Evolutionary conservation across 1,139 yeast species (phyloP).

Genomic region (Geotrichum reessii): DNA sequence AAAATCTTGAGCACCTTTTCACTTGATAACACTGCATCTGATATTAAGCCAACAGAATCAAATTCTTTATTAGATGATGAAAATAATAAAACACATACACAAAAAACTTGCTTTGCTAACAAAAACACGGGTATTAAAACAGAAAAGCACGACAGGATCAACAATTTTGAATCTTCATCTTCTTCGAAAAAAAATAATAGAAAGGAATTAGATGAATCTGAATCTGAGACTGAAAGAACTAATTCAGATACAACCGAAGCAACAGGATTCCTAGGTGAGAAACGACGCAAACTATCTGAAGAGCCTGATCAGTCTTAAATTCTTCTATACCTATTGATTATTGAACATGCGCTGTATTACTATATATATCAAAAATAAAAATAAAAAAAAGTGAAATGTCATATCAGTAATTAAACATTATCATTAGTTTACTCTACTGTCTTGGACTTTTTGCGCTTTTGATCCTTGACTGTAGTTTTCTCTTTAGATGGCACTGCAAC

Average conservation of each 20-base stretch:
- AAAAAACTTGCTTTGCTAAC: too few species aligned
- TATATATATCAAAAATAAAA: too few species aligned
- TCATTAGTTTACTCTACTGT: not conserved
- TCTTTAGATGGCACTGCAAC: conserved; percentile 6
- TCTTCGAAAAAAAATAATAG: not conserved
- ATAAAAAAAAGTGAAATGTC: not conserved
- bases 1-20: not conserved
- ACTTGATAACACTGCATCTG: not conserved
- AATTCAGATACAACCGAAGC: not conserved
- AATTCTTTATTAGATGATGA: not conserved
- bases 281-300: conserved; percentile 13
- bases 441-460: conserved; percentile 14
- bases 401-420: not conserved
- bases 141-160: too few species aligned
- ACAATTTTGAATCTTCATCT: not conserved
- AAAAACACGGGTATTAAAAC: too few species aligned
- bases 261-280: conserved; percentile 11
- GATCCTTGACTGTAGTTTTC: conserved; percentile 11
- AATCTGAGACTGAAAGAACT: not conserved
- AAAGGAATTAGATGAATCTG: not conserved
- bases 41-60: not conserved
- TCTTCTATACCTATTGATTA: not conserved
- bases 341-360: not conserved
- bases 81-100: too few species aligned
- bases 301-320: conserved; percentile 1